Evolutionary conservation across 2,329 filamentous ascomycete species (phyloP), one percentile per base, ranked within the genome.

Genomic region (Aspergillus luchuensis): DNA sequence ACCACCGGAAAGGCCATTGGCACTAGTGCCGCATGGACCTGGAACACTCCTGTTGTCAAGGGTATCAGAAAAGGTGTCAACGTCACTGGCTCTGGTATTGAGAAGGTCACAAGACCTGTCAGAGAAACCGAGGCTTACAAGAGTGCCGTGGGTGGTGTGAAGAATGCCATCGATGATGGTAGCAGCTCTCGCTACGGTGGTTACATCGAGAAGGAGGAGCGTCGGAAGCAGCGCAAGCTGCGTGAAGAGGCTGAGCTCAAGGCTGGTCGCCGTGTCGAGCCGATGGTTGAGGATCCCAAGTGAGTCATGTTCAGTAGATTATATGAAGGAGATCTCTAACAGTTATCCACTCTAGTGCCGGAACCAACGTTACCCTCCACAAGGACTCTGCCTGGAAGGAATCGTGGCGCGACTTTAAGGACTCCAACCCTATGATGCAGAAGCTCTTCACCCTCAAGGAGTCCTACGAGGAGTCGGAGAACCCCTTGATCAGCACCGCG

Each of bases 301-400:
- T 97, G 85, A 82, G 91, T 83, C 19, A 33, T 43, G 5, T 30
- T 28, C 43, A 36, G 48, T 13, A 19, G 8, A 21, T n/a, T 15
- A n/a, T 11, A 15, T 21, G 10, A 21, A 36, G 38, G 49, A 6
- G 47, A 41, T 11, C 17, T 11, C 23, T 51, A 30, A 23, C n/a
- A 48, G 5, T 7, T 50, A 17, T 17, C 36, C 25, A n/a, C 39
- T 39, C 54, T 19, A 97, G 95, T 60, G 95, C 95, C 61, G 95
- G 95, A 62, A 97, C 93, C 59, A 96, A 96, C 73, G 82, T 99
- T 52, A 98, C 94, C 0, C 76, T 99, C 0, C 95, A 99, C 84
- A 99, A 99, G 79, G 95, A 99, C 69, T 89, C 95, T 13, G 91
- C 91, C 21, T 98, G 94, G 92, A 97, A 97, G 80, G 94, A 98